A percentile compares a stretch with the other conserved stretches of the same genome.
phyloP scores from a whole-genome alignment of 164 flowering plant species.

The Stephania yunnanensis region DNA sequence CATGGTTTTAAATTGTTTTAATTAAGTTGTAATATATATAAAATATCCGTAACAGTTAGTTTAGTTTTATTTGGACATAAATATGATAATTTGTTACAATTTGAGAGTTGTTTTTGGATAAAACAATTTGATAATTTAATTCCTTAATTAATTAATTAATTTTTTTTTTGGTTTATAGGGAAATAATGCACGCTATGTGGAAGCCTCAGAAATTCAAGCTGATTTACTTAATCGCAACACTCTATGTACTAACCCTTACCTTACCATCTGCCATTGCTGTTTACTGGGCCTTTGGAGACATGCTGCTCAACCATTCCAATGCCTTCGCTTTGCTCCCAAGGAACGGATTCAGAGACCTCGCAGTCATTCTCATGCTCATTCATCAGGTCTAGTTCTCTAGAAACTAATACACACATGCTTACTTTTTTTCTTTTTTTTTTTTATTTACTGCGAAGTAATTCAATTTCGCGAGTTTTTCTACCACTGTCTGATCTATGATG shows the following conservation, averaged over 20 bases:
- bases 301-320: slow-evolving; percentile 68
- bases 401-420: neutral
- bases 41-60: too few relatives aligned
- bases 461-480: too few relatives aligned
- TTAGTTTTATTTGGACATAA: too few relatives aligned
- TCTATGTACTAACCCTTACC: slow-evolving; percentile 79
- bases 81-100: too few relatives aligned
- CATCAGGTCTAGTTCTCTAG: slow-evolving; percentile 43
- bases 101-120: too few relatives aligned
- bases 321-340: slow-evolving; percentile 71
- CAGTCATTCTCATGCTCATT: slow-evolving; percentile 74
- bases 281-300: slow-evolving; percentile 87
- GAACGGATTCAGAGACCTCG: slow-evolving; percentile 54
- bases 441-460: too few relatives aligned
- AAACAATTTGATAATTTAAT: too few relatives aligned
- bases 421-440: neutral
- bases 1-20: too few relatives aligned
- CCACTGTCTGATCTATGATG: too few relatives aligned
- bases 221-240: slow-evolving; percentile 61
- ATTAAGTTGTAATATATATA: too few relatives aligned
- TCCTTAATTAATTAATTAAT: too few relatives aligned
- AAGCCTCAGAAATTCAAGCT: slow-evolving; percentile 80
- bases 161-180: slow-evolving; percentile 28
- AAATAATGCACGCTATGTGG: slow-evolving; percentile 97
- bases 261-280: slow-evolving; percentile 69